These are phyloP conservation scores for Adansonia digitata DNA, from an alignment of 345 rosid species.

Conservation along the genomic window DNA sequence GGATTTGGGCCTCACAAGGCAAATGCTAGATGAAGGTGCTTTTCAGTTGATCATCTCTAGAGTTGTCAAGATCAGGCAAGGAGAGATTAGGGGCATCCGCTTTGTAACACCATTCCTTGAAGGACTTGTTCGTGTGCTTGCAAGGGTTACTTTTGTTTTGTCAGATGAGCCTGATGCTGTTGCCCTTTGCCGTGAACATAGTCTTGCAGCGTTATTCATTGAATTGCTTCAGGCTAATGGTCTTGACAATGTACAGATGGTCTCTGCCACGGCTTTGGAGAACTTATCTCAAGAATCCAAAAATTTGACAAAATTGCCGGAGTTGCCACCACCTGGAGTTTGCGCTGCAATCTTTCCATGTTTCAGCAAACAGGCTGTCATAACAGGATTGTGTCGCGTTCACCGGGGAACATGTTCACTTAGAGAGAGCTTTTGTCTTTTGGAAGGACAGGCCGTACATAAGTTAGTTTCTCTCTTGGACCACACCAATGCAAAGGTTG, in stretches of 20 bases:
- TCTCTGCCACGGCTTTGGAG: constrained; percentile 84
- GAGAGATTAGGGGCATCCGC: constrained; percentile 65
- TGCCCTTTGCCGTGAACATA: constrained; percentile 60
- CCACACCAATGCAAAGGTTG: constrained; percentile 86
- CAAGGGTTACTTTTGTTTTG: constrained; percentile 72
- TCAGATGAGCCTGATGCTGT: constrained; percentile 58
- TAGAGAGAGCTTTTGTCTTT: constrained; percentile 75
- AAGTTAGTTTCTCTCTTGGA: constrained; percentile 81
- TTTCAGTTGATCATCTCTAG: constrained; percentile 52
- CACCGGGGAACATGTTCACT: constrained; percentile 80
- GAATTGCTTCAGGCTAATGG: constrained; percentile 73
- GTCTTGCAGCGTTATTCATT: constrained; percentile 58
- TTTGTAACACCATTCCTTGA: constrained; percentile 71
- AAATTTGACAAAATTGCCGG: constrained; percentile 67
- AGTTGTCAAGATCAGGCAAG: constrained; percentile 59
- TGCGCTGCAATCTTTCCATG: constrained; percentile 69
- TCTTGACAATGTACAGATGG: constrained; percentile 70
- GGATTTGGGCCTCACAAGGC: constrained; percentile 80
- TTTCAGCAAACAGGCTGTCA: constrained; percentile 53
- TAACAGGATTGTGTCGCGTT: constrained; percentile 68
- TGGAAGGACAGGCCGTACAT: constrained; percentile 82
- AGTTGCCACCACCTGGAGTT: constrained; percentile 55
- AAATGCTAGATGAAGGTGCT: constrained; percentile 76
- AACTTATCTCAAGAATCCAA: constrained; percentile 77
- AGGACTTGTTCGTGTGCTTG: constrained; percentile 74